Evolutionary conservation across 371 early-diverging fungal genomes (phyloP).

Genomic region (Mucor lusitanicus): DNA sequence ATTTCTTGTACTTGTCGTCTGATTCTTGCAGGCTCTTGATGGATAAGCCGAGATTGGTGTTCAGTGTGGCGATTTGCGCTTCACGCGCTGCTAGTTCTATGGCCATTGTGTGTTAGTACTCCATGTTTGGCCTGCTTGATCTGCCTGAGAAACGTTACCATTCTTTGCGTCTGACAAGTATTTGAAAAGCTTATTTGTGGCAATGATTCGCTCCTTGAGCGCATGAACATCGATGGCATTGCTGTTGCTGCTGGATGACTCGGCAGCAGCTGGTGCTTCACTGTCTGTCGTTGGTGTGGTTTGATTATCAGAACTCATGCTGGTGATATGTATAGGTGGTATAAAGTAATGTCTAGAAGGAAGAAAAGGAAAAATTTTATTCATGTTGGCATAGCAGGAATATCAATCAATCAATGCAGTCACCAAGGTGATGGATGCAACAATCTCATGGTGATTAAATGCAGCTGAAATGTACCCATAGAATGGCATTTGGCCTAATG

Average conservation of each 20-base stretch:
- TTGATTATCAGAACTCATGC: neutral
- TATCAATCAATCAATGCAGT: neutral
- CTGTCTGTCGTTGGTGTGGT: neutral
- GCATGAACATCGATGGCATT: neutral
- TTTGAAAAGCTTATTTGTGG: constrained; percentile 1
- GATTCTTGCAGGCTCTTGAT: neutral
- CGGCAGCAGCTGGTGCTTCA: neutral
- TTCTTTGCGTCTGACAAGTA: neutral
- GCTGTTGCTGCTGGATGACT: neutral
- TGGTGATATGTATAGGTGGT: neutral
- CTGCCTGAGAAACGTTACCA: neutral
- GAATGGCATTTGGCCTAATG: neutral
- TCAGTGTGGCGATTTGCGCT: neutral
- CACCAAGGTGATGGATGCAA: neutral
- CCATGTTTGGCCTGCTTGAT: neutral
- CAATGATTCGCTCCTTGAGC: neutral
- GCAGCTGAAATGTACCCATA: neutral
- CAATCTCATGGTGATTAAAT: no score
- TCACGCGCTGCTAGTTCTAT: neutral
- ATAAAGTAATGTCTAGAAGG: neutral
- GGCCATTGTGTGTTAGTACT: neutral
- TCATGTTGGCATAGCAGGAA: neutral
- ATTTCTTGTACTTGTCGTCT: neutral
- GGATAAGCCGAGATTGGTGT: neutral
- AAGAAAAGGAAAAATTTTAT: neutral